Evolutionary conservation across 2,329 filamentous ascomycete species (phyloP).

Genomic region (Pezicula neosporulosa): DNA sequence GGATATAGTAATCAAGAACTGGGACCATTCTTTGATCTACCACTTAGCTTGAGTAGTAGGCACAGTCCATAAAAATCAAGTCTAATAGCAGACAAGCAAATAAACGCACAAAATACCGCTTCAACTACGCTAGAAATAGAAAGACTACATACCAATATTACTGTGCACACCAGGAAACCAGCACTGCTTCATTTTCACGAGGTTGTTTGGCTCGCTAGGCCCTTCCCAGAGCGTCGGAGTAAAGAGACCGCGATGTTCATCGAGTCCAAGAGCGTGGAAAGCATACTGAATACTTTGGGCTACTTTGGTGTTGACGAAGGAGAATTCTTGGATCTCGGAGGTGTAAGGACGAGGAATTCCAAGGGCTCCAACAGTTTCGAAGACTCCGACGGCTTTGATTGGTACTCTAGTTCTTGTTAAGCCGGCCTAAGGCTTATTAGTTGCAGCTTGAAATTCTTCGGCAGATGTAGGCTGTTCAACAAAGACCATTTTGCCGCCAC

Average conservation of each 20-base stretch:
- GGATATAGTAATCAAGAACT: too few species aligned
- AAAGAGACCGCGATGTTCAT: conserved; percentile 40
- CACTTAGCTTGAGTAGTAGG: too few species aligned
- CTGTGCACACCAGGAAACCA: conserved; percentile 44
- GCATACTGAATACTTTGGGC: conserved; percentile 39
- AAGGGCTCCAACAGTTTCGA: conserved; percentile 41
- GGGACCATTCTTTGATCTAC: too few species aligned
- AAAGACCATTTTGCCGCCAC: too few species aligned
- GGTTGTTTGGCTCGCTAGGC: conserved; percentile 10
- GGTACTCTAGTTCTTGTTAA: conserved; percentile 21
- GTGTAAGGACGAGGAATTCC: conserved; percentile 15
- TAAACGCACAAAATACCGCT: too few species aligned
- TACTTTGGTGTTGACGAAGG: conserved; percentile 39
- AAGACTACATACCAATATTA: conserved; percentile 34
- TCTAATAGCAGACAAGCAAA: too few species aligned
- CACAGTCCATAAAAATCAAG: too few species aligned
- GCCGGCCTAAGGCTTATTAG: conserved; percentile 9
- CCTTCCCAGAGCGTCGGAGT: conserved; percentile 34
- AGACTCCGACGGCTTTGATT: conserved; percentile 43
- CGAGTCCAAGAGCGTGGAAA: conserved; percentile 45
- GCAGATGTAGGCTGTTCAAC: too few species aligned
- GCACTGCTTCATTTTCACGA: conserved; percentile 34
- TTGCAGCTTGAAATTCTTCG: not conserved
- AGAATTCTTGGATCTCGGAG: conserved; percentile 26
- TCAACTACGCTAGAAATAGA: too few species aligned